Evolutionary conservation across 2,329 filamentous ascomycete species (phyloP).

Genomic region (Colletotrichum sp.): DNA sequence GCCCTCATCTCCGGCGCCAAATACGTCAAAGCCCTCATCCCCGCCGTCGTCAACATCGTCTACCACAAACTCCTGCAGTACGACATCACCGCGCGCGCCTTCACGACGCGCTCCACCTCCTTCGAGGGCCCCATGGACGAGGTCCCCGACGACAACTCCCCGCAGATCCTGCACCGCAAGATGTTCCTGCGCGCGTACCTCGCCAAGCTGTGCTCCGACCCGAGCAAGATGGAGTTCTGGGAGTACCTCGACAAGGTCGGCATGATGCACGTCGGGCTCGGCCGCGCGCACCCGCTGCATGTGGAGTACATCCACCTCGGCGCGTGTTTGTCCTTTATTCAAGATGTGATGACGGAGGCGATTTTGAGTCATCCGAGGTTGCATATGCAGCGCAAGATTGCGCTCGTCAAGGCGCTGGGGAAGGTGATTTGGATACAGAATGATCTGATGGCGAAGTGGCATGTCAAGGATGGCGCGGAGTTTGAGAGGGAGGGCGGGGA

Average conservation of each 20-base stretch:
- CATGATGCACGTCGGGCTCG: conserved; percentile 83
- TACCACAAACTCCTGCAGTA: conserved; percentile 83
- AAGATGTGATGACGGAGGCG: conserved; percentile 79
- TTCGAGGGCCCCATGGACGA: conserved; percentile 72
- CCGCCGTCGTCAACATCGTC: conserved; percentile 82
- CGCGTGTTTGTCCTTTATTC: conserved; percentile 74
- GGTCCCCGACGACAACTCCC: conserved; percentile 69
- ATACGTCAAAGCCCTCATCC: conserved; percentile 83
- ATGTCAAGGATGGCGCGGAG: conserved; percentile 73
- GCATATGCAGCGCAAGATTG: conserved; percentile 71
- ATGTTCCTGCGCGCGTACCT: conserved; percentile 81
- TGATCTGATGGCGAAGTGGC: conserved; percentile 85
- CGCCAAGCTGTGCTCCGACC: conserved; percentile 76
- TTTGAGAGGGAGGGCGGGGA: conserved; percentile 45
- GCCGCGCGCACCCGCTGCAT: conserved; percentile 73
- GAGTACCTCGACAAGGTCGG: conserved; percentile 85
- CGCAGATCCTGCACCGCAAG: conserved; percentile 79
- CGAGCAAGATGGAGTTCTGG: conserved; percentile 79
- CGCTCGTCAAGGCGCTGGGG: conserved; percentile 75
- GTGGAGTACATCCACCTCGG: conserved; percentile 84
- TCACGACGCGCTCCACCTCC: conserved; percentile 67
- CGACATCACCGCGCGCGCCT: conserved; percentile 82
- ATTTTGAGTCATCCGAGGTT: conserved; percentile 75
- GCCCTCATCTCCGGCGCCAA: conserved; percentile 73
- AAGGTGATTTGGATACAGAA: conserved; percentile 92